Evolutionary conservation across 331 rosid genomes (phyloP), one percentile per base, ranked within the genome.

Genomic region (Acacia pycnantha): DNA sequence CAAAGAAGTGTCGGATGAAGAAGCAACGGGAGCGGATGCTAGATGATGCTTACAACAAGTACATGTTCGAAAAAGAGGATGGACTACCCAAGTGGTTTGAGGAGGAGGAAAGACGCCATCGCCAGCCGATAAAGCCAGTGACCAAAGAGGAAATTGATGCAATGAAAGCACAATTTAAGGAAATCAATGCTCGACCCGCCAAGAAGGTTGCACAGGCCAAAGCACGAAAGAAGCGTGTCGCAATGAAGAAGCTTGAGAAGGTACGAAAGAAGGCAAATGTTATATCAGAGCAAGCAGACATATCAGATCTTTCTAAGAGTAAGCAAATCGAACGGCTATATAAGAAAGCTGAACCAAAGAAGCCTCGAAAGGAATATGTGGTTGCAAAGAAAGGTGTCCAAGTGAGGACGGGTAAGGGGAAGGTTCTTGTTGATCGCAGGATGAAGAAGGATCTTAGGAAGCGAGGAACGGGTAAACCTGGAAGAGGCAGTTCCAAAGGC

Each of bases 381-480:
- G 99, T 95, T 73, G 99, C 99, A 29, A 95, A 95, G 92, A 95
- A 95, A 85, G 99, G 99, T 44, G 98, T 95, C 18, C 98, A 95
- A 77, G 98, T 95, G 40, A 88, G 12, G 89, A 29, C 84, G 73
- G 98, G 97, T 58, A 87, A 85, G 87, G 99, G 98, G 26, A 95
- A 95, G 83, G 90, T 88, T 58, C 89, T 92, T 6, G 98, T 95
- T 69, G 98, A 95, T 86, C 83, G 88, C 16, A 84, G 99, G 71
- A 95, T 95, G 99, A 95, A 95, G 90, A 95, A 90, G 83, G 98
- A 93, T 81, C 79, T 85, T 2, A 88, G 99, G 82, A 82, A 82
- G 72, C 86, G 62, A 5, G 93, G 95, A 59, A 75, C 29, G 56
- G 85, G 86, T 31, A 93, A 84, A 85, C 48, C 66, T 11, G 97